Conservation (phyloP, 129 eudicot species). For the Tagetes erecta region DNA sequence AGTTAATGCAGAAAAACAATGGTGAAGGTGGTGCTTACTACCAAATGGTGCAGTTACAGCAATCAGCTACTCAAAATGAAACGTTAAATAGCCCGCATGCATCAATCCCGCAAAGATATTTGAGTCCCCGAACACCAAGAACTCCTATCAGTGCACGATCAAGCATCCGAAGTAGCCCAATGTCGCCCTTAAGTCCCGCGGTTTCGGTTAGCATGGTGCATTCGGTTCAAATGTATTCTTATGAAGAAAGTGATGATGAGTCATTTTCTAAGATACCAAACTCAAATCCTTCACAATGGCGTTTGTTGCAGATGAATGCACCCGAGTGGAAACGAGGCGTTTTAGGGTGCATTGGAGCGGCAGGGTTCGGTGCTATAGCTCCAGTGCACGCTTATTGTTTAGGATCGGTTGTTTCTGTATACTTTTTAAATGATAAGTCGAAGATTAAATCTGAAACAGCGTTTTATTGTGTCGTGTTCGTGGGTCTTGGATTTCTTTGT, state of each 20-base stretch:
- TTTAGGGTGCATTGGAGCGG: conserved; percentile 72
- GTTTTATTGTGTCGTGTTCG: conserved; percentile 50
- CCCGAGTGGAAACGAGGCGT: conserved; percentile 78
- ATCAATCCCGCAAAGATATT: neutral
- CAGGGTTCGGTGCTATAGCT: conserved; percentile 52
- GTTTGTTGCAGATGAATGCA: conserved; percentile 58
- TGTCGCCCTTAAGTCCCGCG: conserved; percentile 55
- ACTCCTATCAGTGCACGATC: conserved; percentile 44
- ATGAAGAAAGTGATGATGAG: conserved; percentile 44
- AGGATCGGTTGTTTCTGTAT: conserved; percentile 69
- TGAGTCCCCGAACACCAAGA: conserved; percentile 26
- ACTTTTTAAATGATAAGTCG: conserved; percentile 41
- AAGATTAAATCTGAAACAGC: conserved; percentile 47
- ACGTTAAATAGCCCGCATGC: conserved; percentile 16
- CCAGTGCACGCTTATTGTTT: conserved; percentile 65
- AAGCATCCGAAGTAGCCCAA: conserved; percentile 56
- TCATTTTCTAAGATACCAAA: conserved; percentile 2
- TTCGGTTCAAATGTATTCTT: conserved; percentile 43
- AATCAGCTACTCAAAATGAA: conserved; percentile 44
- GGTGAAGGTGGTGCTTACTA: conserved; percentile 54
- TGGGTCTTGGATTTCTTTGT: conserved; percentile 47
- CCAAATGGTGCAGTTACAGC: conserved; percentile 73
- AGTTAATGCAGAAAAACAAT: conserved; percentile 47
- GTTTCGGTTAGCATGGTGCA: conserved; percentile 39
- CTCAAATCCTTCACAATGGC: conserved; percentile 53